phyloP scores from a whole-genome alignment of 1,139 yeast species.

The Diutina mesorugosa region DNA sequence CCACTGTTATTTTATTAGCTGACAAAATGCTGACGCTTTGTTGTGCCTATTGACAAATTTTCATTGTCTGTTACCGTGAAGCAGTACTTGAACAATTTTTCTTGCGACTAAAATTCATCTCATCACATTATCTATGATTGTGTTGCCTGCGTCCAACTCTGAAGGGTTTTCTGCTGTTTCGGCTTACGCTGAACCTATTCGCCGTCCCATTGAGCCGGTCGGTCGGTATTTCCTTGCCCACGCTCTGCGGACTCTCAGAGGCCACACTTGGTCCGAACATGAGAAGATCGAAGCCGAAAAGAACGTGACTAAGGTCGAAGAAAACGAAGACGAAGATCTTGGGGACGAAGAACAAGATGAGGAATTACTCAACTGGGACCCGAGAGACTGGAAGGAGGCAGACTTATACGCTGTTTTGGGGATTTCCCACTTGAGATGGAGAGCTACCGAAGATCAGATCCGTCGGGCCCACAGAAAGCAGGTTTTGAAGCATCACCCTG shows the following conservation, averaged over 20 bases:
- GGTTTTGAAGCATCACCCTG: slow-evolving; percentile 96
- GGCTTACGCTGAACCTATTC: slow-evolving; percentile 51
- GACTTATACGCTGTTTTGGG: slow-evolving; percentile 96
- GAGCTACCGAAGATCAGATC: slow-evolving; percentile 85
- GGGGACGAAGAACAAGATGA: slow-evolving; percentile 75
- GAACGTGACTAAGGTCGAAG: slow-evolving; percentile 67
- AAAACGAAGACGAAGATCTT: slow-evolving; percentile 55
- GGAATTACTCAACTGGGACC: slow-evolving; percentile 73
- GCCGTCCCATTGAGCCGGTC: slow-evolving; percentile 91
- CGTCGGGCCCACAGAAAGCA: slow-evolving; percentile 96
- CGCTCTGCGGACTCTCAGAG: slow-evolving; percentile 90
- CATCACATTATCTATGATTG: slow-evolving; percentile 10
- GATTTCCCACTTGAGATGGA: slow-evolving; percentile 78
- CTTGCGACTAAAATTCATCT: not conserved
- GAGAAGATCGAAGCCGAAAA: slow-evolving; percentile 89
- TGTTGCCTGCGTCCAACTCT: slow-evolving; percentile 22
- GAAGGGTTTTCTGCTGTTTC: slow-evolving; percentile 37
- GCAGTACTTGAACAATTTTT: not conserved
- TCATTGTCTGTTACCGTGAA: not conserved
- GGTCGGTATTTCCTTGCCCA: slow-evolving; percentile 95
- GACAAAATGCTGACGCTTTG: too few species aligned
- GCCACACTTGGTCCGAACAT: slow-evolving; percentile 97
- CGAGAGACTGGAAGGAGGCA: slow-evolving; percentile 96
- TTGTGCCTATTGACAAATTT: too few species aligned
- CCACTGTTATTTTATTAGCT: too few species aligned